Evolutionary conservation across 1,284 basidiomycete genomes (phyloP).

Genomic region (Cutaneotrichosporon cyanovorans): DNA sequence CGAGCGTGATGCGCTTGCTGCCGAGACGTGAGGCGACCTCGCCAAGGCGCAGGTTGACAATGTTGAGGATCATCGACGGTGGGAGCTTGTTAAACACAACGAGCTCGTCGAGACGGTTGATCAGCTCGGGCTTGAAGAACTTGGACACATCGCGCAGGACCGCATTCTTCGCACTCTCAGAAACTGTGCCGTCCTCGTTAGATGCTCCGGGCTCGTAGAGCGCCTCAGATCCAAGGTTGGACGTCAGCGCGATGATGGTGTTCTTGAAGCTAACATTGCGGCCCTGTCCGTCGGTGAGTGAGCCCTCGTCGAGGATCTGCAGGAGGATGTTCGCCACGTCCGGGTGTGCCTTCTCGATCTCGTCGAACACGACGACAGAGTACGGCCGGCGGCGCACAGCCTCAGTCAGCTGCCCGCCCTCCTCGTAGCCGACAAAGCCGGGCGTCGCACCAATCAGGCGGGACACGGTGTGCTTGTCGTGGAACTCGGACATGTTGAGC

Average conservation of each 20-base stretch:
- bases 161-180: slow-evolving; percentile 55
- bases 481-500: slow-evolving; percentile 89
- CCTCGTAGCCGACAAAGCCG: slow-evolving; percentile 89
- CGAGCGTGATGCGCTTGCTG: slow-evolving; percentile 59
- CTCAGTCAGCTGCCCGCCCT: slow-evolving; percentile 73
- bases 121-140: slow-evolving; percentile 82
- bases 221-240: slow-evolving; percentile 73
- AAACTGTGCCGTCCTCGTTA: slow-evolving; percentile 60
- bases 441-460: slow-evolving; percentile 83
- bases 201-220: slow-evolving; percentile 64
- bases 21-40: slow-evolving; percentile 63
- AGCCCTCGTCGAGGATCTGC: slow-evolving; percentile 88
- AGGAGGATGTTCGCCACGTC: slow-evolving; percentile 86
- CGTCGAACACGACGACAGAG: slow-evolving; percentile 53
- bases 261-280: slow-evolving; percentile 53
- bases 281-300: slow-evolving; percentile 60
- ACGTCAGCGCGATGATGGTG: slow-evolving; percentile 87
- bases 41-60: slow-evolving; percentile 65
- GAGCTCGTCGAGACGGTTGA: slow-evolving; percentile 81
- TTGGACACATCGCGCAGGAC: slow-evolving; percentile 69
- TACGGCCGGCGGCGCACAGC: slow-evolving; percentile 67
- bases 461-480: slow-evolving; percentile 83
- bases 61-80: slow-evolving; percentile 60
- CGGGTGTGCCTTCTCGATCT: slow-evolving; percentile 83
- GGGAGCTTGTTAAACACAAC: slow-evolving; percentile 85